Evolutionary conservation across 129 eudicot genomes (phyloP), one percentile per base, ranked within the genome.

Genomic region (Artemisia annua): DNA sequence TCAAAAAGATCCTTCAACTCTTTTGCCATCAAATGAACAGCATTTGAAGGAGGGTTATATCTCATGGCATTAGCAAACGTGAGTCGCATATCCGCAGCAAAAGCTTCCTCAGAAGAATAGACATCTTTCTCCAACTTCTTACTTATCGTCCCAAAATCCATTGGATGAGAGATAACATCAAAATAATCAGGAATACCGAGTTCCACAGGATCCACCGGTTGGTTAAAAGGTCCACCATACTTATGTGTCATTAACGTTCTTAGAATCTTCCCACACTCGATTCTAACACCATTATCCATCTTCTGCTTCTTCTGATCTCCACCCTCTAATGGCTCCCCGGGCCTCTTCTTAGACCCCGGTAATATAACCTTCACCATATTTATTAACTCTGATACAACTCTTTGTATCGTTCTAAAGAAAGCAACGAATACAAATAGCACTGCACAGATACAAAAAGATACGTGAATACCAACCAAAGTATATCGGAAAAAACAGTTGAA

Each of bases 11-110:
- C 72, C 12, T 76, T 75, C 78, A 91, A 52, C 55, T 75, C 61
- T 77, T 74, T 79, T 19, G 97, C 97, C 73, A 35, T 52, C 44
- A 19, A 6, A 83, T 87, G 85, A 62, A 79, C 83, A 1, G n/a
- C 0, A 72, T 83, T 74, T 12, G 10, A 19, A 54, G 96, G 86
- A 51, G 96, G 91, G 63, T 88, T 86, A 26, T 86, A 88, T 56
- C 64, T n/a, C 86, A 85, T 88, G n/a, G 96, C 93, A 73, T 91
- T 91, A 39, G 90, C 70, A 70, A 91, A 88, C 0, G 96, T 91
- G 60, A 91, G 81, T 44, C 80, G 75, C 20, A 88, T 84, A 76
- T 88, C 97, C 26, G 82, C 86, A 51, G 83, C 86, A 83, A 91
- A 86, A 22, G 86, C 88, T 48, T 88, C 90, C 16, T 75, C 77